phyloP scores from a whole-genome alignment of 441 rosid genomes.

The Brassica balearica region DNA sequence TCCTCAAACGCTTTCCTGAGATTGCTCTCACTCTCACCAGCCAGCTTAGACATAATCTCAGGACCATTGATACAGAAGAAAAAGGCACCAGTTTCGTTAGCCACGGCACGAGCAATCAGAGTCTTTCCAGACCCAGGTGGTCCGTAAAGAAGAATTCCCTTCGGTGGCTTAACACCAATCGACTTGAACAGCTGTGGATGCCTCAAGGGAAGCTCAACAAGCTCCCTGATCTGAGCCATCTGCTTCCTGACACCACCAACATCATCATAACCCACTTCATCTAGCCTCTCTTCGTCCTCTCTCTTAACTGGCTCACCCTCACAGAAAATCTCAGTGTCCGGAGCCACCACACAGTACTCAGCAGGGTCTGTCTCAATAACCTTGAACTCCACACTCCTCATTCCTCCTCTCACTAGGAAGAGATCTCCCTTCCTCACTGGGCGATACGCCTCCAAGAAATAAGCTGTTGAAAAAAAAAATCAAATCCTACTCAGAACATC shows the following conservation, averaged over 20 bases:
- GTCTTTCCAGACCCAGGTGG: conserved; percentile 55
- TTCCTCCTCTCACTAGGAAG: conserved; percentile 54
- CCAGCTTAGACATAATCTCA: conserved; percentile 51
- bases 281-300: conserved; percentile 52
- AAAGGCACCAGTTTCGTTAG: conserved; percentile 51
- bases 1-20: conserved; percentile 53
- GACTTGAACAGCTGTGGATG: conserved; percentile 53
- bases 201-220: conserved; percentile 51
- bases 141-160: conserved; percentile 51
- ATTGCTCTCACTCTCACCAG: conserved; percentile 55
- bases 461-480: too few species aligned
- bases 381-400: conserved; percentile 56
- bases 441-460: too few species aligned
- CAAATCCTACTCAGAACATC: not conserved
- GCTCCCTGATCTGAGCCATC: conserved; percentile 51
- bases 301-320: conserved; percentile 54
- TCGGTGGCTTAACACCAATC: conserved; percentile 58
- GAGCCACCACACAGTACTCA: conserved; percentile 51
- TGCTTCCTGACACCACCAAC: conserved; percentile 55
- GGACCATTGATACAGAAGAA: conserved; percentile 52
- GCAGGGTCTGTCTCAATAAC: conserved; percentile 53
- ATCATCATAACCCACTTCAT: conserved; percentile 55
- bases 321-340: conserved; percentile 49
- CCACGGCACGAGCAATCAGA: conserved; percentile 54
- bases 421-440: conserved; percentile 30